These are phyloP conservation scores for Fusarium sublunatum DNA, from an alignment of 2,329 filamentous ascomycete genomes.

Conservation along the genomic window DNA sequence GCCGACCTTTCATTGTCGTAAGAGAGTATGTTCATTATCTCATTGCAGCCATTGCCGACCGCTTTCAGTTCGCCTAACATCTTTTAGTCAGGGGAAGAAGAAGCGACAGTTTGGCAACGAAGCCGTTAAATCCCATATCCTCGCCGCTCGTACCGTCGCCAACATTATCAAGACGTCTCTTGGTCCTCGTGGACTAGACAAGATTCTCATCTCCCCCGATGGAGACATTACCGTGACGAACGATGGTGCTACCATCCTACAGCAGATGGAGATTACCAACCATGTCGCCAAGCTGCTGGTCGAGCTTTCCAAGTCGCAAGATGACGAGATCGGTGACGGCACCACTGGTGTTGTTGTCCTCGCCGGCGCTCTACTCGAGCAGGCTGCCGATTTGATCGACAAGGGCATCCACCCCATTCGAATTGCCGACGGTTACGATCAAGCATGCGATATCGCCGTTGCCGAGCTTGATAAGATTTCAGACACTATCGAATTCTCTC, in stretches of 20 bases:
- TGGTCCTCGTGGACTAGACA: slow-evolving; percentile 95
- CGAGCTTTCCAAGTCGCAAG: slow-evolving; percentile 97
- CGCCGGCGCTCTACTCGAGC: slow-evolving; percentile 92
- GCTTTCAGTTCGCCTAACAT: slow-evolving; percentile 37
- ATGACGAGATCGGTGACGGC: slow-evolving; percentile 98
- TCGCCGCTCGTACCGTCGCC: slow-evolving; percentile 93
- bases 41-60: slow-evolving; percentile 4
- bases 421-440: slow-evolving; percentile 97
- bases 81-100: slow-evolving; percentile 89
- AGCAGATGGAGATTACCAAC: slow-evolving; percentile 99
- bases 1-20: slow-evolving; percentile 96
- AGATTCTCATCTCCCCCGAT: slow-evolving; percentile 98
- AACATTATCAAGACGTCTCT: slow-evolving; percentile 98
- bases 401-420: slow-evolving; percentile 99
- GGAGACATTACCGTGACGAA: slow-evolving; percentile 99
- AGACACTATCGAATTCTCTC: slow-evolving; percentile 88
- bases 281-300: slow-evolving; percentile 97
- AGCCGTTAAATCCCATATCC: slow-evolving; percentile 97
- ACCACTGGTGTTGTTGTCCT: slow-evolving; percentile 98
- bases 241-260: slow-evolving; percentile 96
- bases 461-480: slow-evolving; percentile 92
- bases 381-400: slow-evolving; percentile 97
- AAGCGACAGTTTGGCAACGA: slow-evolving; percentile 96
- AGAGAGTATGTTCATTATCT: slow-evolving; percentile 79
- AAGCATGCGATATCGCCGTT: slow-evolving; percentile 96